These are phyloP conservation scores for Fomitopsis serialis DNA, from an alignment of 768 basidiomycete genomes.

Conservation along the genomic window DNA sequence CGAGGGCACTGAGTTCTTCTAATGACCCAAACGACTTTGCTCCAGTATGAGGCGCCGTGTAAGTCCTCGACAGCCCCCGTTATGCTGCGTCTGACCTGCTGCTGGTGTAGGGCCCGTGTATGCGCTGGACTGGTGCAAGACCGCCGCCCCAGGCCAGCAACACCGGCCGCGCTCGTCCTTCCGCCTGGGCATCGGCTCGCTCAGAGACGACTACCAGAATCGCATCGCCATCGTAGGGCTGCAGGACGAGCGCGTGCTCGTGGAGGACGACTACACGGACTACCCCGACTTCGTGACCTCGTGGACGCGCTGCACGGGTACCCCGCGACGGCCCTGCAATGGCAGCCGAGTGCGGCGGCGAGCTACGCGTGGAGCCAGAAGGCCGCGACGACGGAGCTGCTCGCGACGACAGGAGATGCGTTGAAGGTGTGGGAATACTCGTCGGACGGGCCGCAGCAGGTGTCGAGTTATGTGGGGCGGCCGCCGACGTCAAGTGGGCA, in stretches of 20 bases:
- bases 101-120: slow-evolving; percentile 69
- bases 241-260: slow-evolving; percentile 82
- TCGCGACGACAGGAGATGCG: slow-evolving; percentile 94
- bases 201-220: slow-evolving; percentile 80
- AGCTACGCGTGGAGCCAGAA: slow-evolving; percentile 68
- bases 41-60: slow-evolving; percentile 28
- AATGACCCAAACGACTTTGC: slow-evolving; percentile 23
- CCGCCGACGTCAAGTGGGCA: slow-evolving; percentile 53
- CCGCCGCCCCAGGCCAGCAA: slow-evolving; percentile 68
- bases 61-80: slow-evolving; percentile 1
- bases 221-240: slow-evolving; percentile 74
- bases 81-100: neutral
- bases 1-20: neutral
- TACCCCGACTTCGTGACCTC: slow-evolving; percentile 85
- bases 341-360: slow-evolving; percentile 77
- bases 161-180: slow-evolving; percentile 71
- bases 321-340: slow-evolving; percentile 89
- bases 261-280: slow-evolving; percentile 77
- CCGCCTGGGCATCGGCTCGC: slow-evolving; percentile 81
- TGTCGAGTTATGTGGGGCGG: slow-evolving; percentile 68
- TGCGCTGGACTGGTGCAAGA: slow-evolving; percentile 85
- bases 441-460: slow-evolving; percentile 52
- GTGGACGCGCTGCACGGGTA: slow-evolving; percentile 85
- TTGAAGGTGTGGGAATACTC: slow-evolving; percentile 88
- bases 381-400: slow-evolving; percentile 62